Percentiles rank a stretch among this genome's conserved stretches.
These are phyloP conservation scores for Epichloe glyceriae DNA, from an alignment of 2,329 filamentous ascomycete species.

Conservation along the genomic window DNA sequence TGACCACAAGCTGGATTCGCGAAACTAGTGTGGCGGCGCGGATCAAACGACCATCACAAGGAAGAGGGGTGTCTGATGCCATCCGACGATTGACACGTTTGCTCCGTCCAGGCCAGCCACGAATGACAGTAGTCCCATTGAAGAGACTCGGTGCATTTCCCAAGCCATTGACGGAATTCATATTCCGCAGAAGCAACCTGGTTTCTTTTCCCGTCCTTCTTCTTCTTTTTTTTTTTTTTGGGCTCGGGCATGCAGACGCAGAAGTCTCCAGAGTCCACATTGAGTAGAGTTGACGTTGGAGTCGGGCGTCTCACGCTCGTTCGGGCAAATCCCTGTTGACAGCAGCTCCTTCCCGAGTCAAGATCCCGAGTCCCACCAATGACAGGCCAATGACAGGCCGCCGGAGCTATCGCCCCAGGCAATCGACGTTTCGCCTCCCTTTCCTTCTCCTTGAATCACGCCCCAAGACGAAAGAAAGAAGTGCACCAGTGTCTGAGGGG, in stretches of 20 bases:
- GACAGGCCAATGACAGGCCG: not conserved
- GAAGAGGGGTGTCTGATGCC: not conserved
- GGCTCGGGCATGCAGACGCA: no score
- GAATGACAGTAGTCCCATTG: no score
- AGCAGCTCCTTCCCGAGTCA: slow-evolving; percentile 1
- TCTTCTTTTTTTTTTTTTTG: no score
- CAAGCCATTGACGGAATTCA: no score
- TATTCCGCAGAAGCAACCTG: no score
- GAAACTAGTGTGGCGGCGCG: slow-evolving; percentile 1
- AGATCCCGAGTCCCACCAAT: not conserved
- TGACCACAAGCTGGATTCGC: slow-evolving; percentile 11
- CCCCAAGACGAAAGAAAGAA: not conserved
- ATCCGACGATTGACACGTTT: not conserved
- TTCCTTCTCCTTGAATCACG: slow-evolving; percentile 4
- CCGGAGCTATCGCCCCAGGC: not conserved
- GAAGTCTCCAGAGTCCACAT: no score
- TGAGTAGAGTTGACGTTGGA: not conserved
- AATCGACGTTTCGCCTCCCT: slow-evolving; percentile 5
- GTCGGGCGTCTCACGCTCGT: slow-evolving; percentile 1
- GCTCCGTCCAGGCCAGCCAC: no score
- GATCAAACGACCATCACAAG: not conserved
- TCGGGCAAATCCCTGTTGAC: slow-evolving; percentile 1
- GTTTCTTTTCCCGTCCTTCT: no score
- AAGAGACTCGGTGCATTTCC: no score
- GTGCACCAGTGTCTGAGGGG: not conserved